phyloP scores from a whole-genome alignment of 139 green algal species.

The Chlorella sp. region DNA sequence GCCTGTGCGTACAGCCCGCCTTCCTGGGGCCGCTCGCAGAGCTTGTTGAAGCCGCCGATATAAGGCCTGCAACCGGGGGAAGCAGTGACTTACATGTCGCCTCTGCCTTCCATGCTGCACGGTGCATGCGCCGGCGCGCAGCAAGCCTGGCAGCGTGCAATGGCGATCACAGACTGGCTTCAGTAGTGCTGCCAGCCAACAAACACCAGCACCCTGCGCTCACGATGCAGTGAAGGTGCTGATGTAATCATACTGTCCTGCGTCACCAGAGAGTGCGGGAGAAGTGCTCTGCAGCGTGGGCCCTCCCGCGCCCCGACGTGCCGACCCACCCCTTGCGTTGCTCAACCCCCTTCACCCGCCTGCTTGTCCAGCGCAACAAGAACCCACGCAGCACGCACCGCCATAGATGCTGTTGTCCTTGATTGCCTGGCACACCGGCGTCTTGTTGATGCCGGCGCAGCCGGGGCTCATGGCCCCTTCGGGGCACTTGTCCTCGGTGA shows the following conservation, averaged over 20 bases:
- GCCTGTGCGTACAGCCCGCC: conserved; percentile 20
- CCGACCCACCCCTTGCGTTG: too few species aligned
- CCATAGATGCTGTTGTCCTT: conserved; percentile 20
- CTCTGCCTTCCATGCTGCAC: too few species aligned
- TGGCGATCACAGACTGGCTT: too few species aligned
- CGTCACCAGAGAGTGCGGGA: not conserved
- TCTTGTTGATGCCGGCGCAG: conserved; percentile 3
- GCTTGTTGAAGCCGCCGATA: conserved; percentile 16
- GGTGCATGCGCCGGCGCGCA: too few species aligned
- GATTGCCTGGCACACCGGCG: conserved; percentile 12
- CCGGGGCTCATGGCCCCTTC: not conserved
- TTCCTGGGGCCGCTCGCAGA: not conserved
- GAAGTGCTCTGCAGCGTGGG: too few species aligned
- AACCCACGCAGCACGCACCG: not conserved
- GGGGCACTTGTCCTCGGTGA: not conserved
- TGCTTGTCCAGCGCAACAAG: too few species aligned
- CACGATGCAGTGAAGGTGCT: not conserved
- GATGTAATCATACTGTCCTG: not conserved
- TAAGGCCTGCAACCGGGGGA: not conserved
- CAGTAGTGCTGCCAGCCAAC: too few species aligned
- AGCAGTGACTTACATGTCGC: too few species aligned
- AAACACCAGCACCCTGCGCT: too few species aligned
- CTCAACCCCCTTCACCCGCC: too few species aligned
- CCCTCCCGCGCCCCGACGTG: too few species aligned
- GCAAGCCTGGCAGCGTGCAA: too few species aligned